phyloP scores from a whole-genome alignment of 176 grass and related monocot genomes.

The Carex littledalei region DNA sequence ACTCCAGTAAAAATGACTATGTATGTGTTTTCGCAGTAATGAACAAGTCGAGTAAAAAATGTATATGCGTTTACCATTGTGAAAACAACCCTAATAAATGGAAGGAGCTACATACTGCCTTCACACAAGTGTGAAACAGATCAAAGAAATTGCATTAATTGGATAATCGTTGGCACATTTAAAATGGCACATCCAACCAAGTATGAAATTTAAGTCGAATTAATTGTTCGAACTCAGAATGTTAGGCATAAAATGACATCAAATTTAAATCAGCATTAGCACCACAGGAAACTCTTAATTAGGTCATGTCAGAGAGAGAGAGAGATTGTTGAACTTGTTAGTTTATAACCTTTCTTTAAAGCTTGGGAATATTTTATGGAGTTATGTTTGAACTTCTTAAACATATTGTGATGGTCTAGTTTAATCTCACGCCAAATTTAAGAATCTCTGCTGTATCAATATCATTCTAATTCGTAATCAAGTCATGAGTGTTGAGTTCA shows the following conservation, averaged over 20 bases:
- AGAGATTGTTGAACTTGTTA: background rate
- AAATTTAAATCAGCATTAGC: background rate
- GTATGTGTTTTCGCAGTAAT: no score
- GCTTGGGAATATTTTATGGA: background rate
- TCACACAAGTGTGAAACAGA: background rate
- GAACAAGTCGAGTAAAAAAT: background rate
- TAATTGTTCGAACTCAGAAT: background rate
- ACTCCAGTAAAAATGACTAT: no score
- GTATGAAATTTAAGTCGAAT: background rate
- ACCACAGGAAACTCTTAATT: background rate
- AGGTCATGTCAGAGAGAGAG: background rate
- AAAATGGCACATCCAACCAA: background rate
- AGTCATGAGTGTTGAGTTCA: no score
- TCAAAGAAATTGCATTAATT: background rate
- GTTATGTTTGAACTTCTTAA: background rate
- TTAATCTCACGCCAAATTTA: no score
- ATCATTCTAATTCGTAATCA: no score
- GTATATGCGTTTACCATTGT: background rate
- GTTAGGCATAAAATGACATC: background rate
- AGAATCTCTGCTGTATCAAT: no score
- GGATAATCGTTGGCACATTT: background rate
- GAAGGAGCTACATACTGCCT: background rate
- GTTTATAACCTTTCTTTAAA: background rate
- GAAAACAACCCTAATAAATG: background rate
- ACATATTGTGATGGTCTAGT: no score